Evolutionary conservation across 163 green algal genomes (phyloP).

Genomic region (Volvox carteri): DNA sequence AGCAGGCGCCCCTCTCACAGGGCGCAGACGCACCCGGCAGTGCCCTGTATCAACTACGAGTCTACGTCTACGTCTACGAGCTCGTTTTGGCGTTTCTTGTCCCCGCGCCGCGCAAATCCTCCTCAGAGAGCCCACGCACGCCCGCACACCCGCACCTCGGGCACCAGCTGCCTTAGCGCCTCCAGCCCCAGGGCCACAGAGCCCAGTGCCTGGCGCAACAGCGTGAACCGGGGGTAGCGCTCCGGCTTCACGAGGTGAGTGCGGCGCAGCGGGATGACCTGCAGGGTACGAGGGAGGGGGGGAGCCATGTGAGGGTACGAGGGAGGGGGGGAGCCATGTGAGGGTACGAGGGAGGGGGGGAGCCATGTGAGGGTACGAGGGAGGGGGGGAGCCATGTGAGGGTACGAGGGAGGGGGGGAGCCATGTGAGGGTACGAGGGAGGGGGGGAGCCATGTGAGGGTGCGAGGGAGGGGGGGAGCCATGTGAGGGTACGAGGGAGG

Average conservation of each 20-base stretch:
- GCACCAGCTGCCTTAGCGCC: slow-evolving; percentile 78
- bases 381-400: background rate
- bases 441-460: too few relatives aligned
- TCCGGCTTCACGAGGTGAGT: slow-evolving; percentile 73
- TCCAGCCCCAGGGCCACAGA: slow-evolving; percentile 80
- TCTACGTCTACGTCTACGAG: too few relatives aligned
- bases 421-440: too few relatives aligned
- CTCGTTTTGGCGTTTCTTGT: too few relatives aligned
- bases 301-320: background rate
- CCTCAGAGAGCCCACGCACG: too few relatives aligned
- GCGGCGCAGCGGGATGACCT: slow-evolving; percentile 81
- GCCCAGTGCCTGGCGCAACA: slow-evolving; percentile 88
- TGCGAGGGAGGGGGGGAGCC: too few relatives aligned
- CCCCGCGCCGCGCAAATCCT: too few relatives aligned
- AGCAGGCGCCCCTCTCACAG: too few relatives aligned
- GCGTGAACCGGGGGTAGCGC: slow-evolving; percentile 88
- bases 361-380: background rate
- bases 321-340: background rate
- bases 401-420: too few relatives aligned
- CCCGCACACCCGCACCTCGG: slow-evolving; percentile 76
- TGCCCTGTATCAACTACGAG: too few relatives aligned
- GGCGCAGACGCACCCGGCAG: too few relatives aligned
- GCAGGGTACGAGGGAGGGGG: background rate
- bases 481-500: too few relatives aligned
- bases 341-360: background rate